A percentile compares a stretch with the other conserved stretches of the same genome.
These are phyloP conservation scores for Gnomoniopsis smithogilvyi DNA, from an alignment of 2,329 filamentous ascomycete genomes.

Conservation along the genomic window DNA sequence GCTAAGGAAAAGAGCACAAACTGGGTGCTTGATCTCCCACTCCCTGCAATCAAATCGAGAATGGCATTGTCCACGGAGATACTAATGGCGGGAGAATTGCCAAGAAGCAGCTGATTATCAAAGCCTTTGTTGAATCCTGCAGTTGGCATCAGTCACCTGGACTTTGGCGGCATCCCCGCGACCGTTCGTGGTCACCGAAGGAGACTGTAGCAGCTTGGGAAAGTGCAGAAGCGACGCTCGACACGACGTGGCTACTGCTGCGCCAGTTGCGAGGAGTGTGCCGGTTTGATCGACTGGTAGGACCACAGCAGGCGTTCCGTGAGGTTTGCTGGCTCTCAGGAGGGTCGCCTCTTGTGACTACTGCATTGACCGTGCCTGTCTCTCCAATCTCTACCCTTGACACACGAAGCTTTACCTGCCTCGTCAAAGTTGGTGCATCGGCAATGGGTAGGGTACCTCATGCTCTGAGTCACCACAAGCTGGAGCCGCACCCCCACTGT, in stretches of 20 bases:
- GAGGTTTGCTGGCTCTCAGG: slow-evolving; percentile 80
- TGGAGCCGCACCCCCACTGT: too few species aligned
- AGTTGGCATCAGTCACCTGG: slow-evolving; percentile 16
- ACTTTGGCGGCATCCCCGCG: slow-evolving; percentile 17
- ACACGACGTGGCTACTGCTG: too few species aligned
- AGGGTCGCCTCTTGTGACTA: slow-evolving; percentile 68
- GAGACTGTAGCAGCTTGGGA: too few species aligned
- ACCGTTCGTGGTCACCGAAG: slow-evolving; percentile 19
- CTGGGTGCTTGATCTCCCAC: neutral
- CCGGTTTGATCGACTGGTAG: slow-evolving; percentile 82
- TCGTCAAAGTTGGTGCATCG: too few species aligned
- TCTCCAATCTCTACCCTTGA: too few species aligned
- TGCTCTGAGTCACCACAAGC: too few species aligned
- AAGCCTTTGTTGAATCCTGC: slow-evolving; percentile 35
- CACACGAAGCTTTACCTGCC: too few species aligned
- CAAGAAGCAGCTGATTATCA: slow-evolving; percentile 40
- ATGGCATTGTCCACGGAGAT: slow-evolving; percentile 12
- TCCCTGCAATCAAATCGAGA: neutral
- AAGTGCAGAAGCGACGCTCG: too few species aligned
- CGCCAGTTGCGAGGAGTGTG: slow-evolving; percentile 87
- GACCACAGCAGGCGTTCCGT: slow-evolving; percentile 84
- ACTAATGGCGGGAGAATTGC: neutral
- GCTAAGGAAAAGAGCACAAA: neutral
- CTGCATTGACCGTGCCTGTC: too few species aligned
- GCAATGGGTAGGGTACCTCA: too few species aligned